phyloP scores from a whole-genome alignment of 1,139 yeast genomes.

The Scheffersomyces parashehatae region DNA sequence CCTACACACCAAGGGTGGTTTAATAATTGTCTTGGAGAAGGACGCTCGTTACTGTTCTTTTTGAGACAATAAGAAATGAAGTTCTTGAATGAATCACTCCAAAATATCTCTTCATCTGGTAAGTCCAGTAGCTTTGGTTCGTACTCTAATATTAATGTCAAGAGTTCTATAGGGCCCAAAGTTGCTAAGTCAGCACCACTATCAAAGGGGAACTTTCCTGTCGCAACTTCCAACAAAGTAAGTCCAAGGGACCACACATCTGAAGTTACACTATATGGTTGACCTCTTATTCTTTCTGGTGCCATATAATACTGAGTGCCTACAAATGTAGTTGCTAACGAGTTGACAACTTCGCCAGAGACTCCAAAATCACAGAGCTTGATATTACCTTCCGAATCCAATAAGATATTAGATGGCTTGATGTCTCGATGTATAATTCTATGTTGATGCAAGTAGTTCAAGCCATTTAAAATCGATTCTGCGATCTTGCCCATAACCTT shows the following conservation, averaged over 20 bases:
- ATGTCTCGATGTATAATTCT: constrained; percentile 90
- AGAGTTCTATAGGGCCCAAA: constrained; percentile 78
- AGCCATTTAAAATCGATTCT: constrained; percentile 77
- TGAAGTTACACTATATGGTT: constrained; percentile 89
- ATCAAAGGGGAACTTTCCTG: constrained; percentile 74
- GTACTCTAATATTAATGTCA: constrained; percentile 77
- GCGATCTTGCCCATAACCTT: constrained; percentile 89
- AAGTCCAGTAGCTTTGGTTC: constrained; percentile 80
- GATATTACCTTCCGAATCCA: constrained; percentile 75
- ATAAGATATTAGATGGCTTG: constrained; percentile 86
- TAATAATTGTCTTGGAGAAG: constrained; percentile 91
- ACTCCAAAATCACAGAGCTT: constrained; percentile 98
- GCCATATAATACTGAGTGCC: constrained; percentile 99
- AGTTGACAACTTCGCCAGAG: constrained; percentile 93
- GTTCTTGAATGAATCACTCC: constrained; percentile 83
- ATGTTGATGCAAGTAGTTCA: constrained; percentile 84
- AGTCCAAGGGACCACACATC: constrained; percentile 97
- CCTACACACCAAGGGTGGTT: constrained; percentile 89
- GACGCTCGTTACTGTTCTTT: constrained; percentile 77
- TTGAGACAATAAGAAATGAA: constrained; percentile 80
- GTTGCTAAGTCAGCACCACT: constrained; percentile 42
- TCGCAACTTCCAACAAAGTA: constrained; percentile 88
- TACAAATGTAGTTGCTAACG: constrained; percentile 92
- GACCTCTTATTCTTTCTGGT: constrained; percentile 94
- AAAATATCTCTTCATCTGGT: constrained; percentile 69